These are phyloP conservation scores for Ustulina deusta DNA, from an alignment of 2,329 filamentous ascomycete species.

Conservation along the genomic window DNA sequence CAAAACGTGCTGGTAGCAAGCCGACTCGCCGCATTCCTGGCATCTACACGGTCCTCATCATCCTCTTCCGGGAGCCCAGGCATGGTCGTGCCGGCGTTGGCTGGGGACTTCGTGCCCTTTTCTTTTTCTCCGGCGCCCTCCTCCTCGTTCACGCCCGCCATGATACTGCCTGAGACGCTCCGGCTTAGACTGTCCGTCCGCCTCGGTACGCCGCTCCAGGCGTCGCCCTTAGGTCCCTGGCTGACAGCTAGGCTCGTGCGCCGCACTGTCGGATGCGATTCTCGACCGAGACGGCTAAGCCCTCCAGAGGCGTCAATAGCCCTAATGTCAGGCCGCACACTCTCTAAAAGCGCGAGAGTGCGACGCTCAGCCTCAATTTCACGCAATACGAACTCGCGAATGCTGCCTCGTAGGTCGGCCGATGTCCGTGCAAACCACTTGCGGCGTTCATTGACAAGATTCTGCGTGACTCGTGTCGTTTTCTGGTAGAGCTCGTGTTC, in stretches of 20 bases:
- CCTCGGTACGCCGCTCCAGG: conserved; percentile 94
- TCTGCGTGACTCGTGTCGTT: conserved; percentile 88
- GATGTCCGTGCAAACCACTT: conserved; percentile 91
- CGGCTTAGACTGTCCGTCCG: conserved; percentile 82
- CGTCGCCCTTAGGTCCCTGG: conserved; percentile 97
- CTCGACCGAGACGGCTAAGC: conserved; percentile 87
- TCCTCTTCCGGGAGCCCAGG: conserved; percentile 79
- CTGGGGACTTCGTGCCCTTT: conserved; percentile 54
- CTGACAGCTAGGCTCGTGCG: conserved; percentile 84
- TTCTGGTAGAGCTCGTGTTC: conserved; percentile 87
- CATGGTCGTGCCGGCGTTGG: conserved; percentile 60
- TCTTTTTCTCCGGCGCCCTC: conserved; percentile 62
- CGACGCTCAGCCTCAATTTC: conserved; percentile 96
- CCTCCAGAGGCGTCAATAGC: conserved; percentile 92
- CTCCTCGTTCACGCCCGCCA: conserved; percentile 75
- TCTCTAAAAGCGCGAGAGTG: conserved; percentile 92
- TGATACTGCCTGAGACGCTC: conserved; percentile 82
- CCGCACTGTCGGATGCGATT: conserved; percentile 81
- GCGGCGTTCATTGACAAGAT: conserved; percentile 87
- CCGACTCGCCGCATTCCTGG: conserved; percentile 92
- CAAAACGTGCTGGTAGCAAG: conserved; percentile 95
- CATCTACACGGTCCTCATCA: conserved; percentile 94
- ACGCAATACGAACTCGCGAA: conserved; percentile 92
- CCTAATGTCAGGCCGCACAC: conserved; percentile 90
- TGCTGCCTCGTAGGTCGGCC: conserved; percentile 82